These are phyloP conservation scores for Avena insularis DNA, from an alignment of 176 grass and related monocot genomes.

Conservation along the genomic window DNA sequence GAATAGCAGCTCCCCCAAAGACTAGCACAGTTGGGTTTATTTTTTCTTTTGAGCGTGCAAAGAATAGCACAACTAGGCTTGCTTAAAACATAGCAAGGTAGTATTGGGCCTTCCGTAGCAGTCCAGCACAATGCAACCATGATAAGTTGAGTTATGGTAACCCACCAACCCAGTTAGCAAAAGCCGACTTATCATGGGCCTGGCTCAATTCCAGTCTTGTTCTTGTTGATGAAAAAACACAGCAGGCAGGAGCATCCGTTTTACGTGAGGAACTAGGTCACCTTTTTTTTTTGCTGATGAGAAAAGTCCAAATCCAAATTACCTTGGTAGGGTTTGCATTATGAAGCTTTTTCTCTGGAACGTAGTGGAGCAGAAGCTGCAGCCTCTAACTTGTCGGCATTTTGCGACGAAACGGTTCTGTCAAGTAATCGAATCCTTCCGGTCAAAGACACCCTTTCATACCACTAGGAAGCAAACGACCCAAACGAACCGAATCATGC, in stretches of 20 bases:
- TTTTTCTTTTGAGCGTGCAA: too few species aligned
- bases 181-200: too few species aligned
- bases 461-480: conserved; percentile 18
- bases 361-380: background rate
- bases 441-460: conserved; percentile 31
- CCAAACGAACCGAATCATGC: background rate
- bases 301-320: too few species aligned
- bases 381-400: background rate
- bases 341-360: background rate
- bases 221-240: too few species aligned
- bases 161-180: background rate
- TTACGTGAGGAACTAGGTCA: too few species aligned
- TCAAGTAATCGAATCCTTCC: background rate
- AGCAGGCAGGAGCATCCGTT: too few species aligned
- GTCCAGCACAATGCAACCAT: background rate
- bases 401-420: background rate
- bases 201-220: too few species aligned
- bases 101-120: background rate
- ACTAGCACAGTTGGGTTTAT: too few species aligned
- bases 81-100: background rate
- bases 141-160: background rate
- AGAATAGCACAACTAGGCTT: background rate
- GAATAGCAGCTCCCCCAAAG: too few species aligned
- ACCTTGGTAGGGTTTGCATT: too few species aligned
- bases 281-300: too few species aligned